Conservation (phyloP, 768 basidiomycete genomes). For the Termitomyces sp. region DNA sequence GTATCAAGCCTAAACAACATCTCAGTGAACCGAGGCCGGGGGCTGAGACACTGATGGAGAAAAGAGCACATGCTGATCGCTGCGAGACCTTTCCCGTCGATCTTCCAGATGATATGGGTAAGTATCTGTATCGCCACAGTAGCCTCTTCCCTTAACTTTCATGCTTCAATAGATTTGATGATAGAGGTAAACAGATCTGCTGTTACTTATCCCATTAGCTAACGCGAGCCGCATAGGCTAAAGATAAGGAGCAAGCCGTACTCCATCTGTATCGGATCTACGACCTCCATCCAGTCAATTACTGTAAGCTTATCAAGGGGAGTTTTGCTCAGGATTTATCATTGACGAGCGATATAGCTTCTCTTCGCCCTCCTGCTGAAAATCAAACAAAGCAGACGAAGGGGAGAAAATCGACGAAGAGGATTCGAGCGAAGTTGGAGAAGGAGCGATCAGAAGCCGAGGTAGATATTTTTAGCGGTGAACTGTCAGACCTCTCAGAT, state of each 20-base stretch:
- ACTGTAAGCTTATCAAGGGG: slow-evolving; percentile 35
- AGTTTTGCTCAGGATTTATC: background rate
- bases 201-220: background rate
- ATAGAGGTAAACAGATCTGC: slow-evolving; percentile 51
- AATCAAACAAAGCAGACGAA: slow-evolving; percentile 41
- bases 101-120: slow-evolving; percentile 68
- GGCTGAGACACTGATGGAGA: slow-evolving; percentile 79
- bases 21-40: slow-evolving; percentile 88
- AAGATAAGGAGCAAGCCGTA: slow-evolving; percentile 93
- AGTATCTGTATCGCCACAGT: slow-evolving; percentile 24
- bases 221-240: slow-evolving; percentile 44
- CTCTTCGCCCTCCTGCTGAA: slow-evolving; percentile 39
- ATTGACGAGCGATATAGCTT: slow-evolving; percentile 24
- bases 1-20: slow-evolving; percentile 90
- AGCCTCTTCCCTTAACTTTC: slow-evolving; percentile 9
- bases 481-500: background rate
- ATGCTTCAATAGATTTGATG: slow-evolving; percentile 63
- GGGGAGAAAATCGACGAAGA: slow-evolving; percentile 41
- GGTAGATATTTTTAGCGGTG: background rate
- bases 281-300: slow-evolving; percentile 57
- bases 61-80: slow-evolving; percentile 83
- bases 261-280: slow-evolving; percentile 83
- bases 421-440: slow-evolving; percentile 15
- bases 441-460: slow-evolving; percentile 5
- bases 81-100: slow-evolving; percentile 65